phyloP scores from a whole-genome alignment of 75 land plant genomes.

The Sequoia sempervirens region DNA sequence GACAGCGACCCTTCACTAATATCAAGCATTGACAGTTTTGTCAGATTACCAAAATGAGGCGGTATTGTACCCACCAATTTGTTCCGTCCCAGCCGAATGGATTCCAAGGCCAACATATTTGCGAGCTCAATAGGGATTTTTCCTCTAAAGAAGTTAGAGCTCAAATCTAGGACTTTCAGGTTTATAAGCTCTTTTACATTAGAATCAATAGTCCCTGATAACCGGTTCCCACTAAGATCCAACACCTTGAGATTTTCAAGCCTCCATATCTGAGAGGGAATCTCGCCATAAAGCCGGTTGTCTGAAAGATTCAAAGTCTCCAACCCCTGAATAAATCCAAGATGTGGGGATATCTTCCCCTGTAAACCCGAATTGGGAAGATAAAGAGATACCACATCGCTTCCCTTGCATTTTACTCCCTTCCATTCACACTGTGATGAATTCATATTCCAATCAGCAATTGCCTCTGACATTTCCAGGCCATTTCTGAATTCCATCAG shows the following conservation, averaged over 20 bases:
- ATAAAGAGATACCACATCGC: slow-evolving; percentile 1
- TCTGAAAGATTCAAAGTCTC: slow-evolving; percentile 11
- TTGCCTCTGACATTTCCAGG: not conserved
- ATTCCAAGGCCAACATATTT: slow-evolving; percentile 20
- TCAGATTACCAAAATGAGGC: slow-evolving; percentile 21
- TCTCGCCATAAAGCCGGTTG: slow-evolving; percentile 15
- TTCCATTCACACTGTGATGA: slow-evolving; percentile 42
- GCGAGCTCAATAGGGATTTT: slow-evolving; percentile 46
- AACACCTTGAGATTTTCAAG: slow-evolving; percentile 6
- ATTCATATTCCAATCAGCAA: slow-evolving; percentile 17
- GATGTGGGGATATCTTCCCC: slow-evolving; percentile 20
- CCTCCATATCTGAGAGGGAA: slow-evolving; percentile 24
- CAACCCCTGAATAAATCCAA: slow-evolving; percentile 4
- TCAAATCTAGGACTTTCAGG: slow-evolving; percentile 7
- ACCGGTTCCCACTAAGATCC: slow-evolving; percentile 18
- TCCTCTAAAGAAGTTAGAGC: slow-evolving; percentile 28
- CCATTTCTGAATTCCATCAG: slow-evolving; percentile 3
- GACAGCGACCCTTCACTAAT: slow-evolving; percentile 12
- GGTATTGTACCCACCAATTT: slow-evolving; percentile 44
- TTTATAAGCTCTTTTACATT: not conserved
- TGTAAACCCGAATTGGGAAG: not conserved
- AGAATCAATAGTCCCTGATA: slow-evolving; percentile 23
- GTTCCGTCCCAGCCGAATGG: slow-evolving; percentile 38
- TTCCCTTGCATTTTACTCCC: slow-evolving; percentile 35
- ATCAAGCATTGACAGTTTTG: slow-evolving; percentile 16